phyloP scores from a whole-genome alignment of 805 yeast genomes.

The Candida insectorum region DNA sequence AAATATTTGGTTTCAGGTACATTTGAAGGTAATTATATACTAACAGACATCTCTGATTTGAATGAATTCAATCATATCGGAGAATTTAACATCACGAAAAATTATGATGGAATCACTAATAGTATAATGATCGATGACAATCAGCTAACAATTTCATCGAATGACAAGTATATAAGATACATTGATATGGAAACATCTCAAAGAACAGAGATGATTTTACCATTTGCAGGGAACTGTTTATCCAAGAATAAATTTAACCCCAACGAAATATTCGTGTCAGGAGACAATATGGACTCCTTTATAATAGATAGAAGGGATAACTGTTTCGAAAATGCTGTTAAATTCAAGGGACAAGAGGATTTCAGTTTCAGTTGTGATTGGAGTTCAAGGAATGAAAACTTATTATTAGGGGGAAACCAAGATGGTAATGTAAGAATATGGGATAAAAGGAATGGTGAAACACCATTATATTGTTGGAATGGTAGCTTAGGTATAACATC shows the following conservation, averaged over 20 bases:
- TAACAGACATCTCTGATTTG: constrained; percentile 31
- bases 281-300: constrained; percentile 44
- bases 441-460: constrained; percentile 42
- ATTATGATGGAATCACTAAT: constrained; percentile 51
- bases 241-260: constrained; percentile 38
- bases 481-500: constrained; percentile 25
- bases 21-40: constrained; percentile 47
- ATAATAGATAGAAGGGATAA: constrained; percentile 43
- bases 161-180: constrained; percentile 43
- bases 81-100: constrained; percentile 39
- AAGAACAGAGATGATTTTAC: constrained; percentile 19
- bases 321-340: constrained; percentile 4
- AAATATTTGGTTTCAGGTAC: constrained; percentile 50
- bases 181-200: constrained; percentile 30
- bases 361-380: constrained; percentile 61
- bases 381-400: constrained; percentile 39
- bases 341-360: constrained; percentile 48
- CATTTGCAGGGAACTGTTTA: constrained; percentile 51
- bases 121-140: constrained; percentile 34
- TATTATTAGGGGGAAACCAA: constrained; percentile 56
- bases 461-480: constrained; percentile 30
- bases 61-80: constrained; percentile 17
- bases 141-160: constrained; percentile 45
- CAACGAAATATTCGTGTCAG: constrained; percentile 44
- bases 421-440: constrained; percentile 55